Conservation (phyloP, 495 filamentous ascomycete species). For the Apiosordaria backusii region DNA sequence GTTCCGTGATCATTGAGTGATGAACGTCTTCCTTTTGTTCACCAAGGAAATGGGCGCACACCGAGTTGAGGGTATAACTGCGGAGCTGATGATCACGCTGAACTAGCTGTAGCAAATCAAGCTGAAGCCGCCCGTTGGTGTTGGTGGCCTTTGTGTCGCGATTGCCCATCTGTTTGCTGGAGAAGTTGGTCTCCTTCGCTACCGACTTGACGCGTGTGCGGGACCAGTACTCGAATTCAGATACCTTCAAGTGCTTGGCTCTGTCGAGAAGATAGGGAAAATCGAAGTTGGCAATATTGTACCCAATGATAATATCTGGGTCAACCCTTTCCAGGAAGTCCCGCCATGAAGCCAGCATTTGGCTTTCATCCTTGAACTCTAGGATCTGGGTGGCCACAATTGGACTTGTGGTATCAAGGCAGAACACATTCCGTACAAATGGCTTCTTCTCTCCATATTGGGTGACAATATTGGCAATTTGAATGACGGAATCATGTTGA, state of each 20-base stretch:
- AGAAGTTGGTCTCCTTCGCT: slow-evolving; percentile 76
- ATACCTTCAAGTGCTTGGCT: slow-evolving; percentile 75
- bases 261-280: slow-evolving; percentile 94
- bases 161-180: slow-evolving; percentile 98
- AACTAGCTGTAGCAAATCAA: slow-evolving; percentile 88
- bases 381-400: slow-evolving; percentile 95
- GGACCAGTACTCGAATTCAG: slow-evolving; percentile 79
- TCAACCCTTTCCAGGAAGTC: slow-evolving; percentile 89
- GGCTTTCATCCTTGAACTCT: slow-evolving; percentile 70
- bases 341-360: slow-evolving; percentile 86
- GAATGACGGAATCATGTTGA: slow-evolving; percentile 88
- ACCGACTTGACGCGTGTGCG: slow-evolving; percentile 60
- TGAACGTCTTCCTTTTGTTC: slow-evolving; percentile 99
- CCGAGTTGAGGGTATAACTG: slow-evolving; percentile 96
- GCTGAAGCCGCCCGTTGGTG: slow-evolving; percentile 87
- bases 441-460: slow-evolving; percentile 93
- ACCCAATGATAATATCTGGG: slow-evolving; percentile 96
- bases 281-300: slow-evolving; percentile 99
- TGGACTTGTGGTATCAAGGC: slow-evolving; percentile 78
- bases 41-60: slow-evolving; percentile 91
- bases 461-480: slow-evolving; percentile 97
- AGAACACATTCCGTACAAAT: slow-evolving; percentile 95
- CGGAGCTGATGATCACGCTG: slow-evolving; percentile 92
- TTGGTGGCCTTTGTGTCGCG: slow-evolving; percentile 92
- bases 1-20: slow-evolving; percentile 96